Evolutionary conservation across 768 basidiomycete species (phyloP).

Genomic region (Termitomyces sp.): DNA sequence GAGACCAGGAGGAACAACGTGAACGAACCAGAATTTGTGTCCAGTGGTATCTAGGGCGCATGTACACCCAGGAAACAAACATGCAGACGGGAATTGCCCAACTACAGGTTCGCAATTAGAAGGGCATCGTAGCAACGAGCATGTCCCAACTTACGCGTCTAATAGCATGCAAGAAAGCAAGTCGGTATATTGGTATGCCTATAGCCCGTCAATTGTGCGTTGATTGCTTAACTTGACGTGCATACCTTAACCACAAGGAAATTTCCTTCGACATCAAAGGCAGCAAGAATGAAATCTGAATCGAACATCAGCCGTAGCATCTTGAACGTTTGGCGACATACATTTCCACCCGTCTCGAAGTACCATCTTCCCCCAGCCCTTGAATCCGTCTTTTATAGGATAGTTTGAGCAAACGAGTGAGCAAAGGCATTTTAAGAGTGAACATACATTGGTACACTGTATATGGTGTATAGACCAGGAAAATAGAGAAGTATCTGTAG

Average conservation of each 20-base stretch:
- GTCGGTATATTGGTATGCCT: constrained; percentile 87
- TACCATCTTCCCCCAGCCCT: constrained; percentile 78
- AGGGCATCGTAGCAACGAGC: constrained; percentile 2
- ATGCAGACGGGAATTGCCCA: constrained; percentile 91
- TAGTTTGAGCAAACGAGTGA: constrained; percentile 2
- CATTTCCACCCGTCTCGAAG: constrained; percentile 85
- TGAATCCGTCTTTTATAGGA: constrained; percentile 65
- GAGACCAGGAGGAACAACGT: neutral
- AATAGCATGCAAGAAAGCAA: constrained; percentile 90
- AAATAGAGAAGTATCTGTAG: constrained; percentile 74
- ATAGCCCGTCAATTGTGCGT: neutral
- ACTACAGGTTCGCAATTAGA: constrained; percentile 29
- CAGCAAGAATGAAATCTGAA: constrained; percentile 73
- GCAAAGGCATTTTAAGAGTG: neutral
- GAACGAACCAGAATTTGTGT: constrained; percentile 69
- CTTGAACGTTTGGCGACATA: constrained; percentile 29
- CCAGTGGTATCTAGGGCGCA: constrained; percentile 80
- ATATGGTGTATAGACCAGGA: constrained; percentile 79
- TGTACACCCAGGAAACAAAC: constrained; percentile 80
- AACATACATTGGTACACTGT: constrained; percentile 82
- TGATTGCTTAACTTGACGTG: neutral
- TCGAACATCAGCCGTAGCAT: neutral
- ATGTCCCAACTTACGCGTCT: constrained; percentile 59
- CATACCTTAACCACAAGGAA: constrained; percentile 77
- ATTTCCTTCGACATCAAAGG: constrained; percentile 86